A percentile compares a stretch with the other conserved stretches of the same genome.
phyloP scores from a whole-genome alignment of 2,329 filamentous ascomycete genomes.

The Cladophialophora carrionii region DNA sequence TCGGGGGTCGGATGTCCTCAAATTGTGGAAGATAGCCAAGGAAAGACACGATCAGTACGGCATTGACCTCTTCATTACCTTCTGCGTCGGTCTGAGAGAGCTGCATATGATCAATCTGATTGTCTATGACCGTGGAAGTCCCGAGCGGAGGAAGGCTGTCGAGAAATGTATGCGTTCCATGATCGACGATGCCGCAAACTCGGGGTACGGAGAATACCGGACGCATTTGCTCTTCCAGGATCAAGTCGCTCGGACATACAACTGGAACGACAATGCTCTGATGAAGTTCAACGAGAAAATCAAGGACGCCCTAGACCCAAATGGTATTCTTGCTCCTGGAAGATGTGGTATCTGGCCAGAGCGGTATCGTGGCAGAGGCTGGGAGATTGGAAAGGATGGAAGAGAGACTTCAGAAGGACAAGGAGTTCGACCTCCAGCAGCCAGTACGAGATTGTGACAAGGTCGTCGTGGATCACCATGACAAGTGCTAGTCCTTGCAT shows the following conservation, averaged over 20 bases:
- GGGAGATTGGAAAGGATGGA: constrained; percentile 28
- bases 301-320: constrained; percentile 55
- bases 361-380: constrained; percentile 25
- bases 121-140: constrained; percentile 41
- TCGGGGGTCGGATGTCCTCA: constrained; percentile 40
- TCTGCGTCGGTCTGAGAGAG: constrained; percentile 39
- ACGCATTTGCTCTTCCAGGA: constrained; percentile 53
- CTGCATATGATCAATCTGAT: constrained; percentile 45
- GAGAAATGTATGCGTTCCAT: constrained; percentile 40
- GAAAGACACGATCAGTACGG: constrained; percentile 34
- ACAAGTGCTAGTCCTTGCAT: not conserved
- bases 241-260: constrained; percentile 52
- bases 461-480: not conserved
- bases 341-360: constrained; percentile 51
- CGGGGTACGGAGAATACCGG: constrained; percentile 53
- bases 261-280: constrained; percentile 49
- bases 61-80: constrained; percentile 36
- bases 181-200: constrained; percentile 46
- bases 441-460: constrained; percentile 4
- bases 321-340: constrained; percentile 54
- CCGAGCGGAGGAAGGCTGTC: constrained; percentile 38
- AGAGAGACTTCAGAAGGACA: constrained; percentile 16
- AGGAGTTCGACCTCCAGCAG: not conserved
- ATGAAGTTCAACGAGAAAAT: constrained; percentile 52
- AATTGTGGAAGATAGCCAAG: constrained; percentile 40